Conservation (phyloP, 495 filamentous ascomycete species). For the Neurospora tetrasperma region DNA sequence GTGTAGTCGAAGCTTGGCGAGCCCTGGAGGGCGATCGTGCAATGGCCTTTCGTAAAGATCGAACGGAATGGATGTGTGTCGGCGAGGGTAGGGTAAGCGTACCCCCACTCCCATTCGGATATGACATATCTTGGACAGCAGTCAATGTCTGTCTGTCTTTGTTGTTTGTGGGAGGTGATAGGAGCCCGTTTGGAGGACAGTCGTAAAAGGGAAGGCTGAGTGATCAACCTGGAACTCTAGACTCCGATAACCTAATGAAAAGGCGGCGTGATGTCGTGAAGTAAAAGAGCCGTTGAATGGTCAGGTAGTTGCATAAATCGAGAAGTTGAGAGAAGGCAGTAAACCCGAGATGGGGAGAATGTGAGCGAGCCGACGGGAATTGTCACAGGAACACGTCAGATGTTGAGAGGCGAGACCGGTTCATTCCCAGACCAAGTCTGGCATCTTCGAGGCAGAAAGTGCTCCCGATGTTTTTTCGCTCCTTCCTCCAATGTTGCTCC, state of each 20-base stretch:
- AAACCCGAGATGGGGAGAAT: neutral
- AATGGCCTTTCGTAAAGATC: constrained; percentile 70
- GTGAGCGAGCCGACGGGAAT: neutral
- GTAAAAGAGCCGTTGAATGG: neutral
- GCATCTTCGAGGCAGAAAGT: neutral
- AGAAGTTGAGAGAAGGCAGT: neutral
- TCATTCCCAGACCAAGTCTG: neutral
- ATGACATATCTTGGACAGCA: constrained; percentile 20
- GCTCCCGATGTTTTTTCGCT: neutral
- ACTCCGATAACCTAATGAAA: neutral
- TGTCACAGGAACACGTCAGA: neutral
- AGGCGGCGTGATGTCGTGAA: neutral
- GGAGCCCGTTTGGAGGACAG: neutral
- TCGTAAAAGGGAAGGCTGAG: neutral
- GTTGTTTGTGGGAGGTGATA: neutral
- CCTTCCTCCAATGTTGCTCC: neutral
- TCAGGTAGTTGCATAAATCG: neutral
- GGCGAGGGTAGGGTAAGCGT: constrained; percentile 77
- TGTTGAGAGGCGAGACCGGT: neutral
- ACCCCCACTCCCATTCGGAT: constrained; percentile 51
- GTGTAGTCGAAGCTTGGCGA: neutral
- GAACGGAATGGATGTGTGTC: constrained; percentile 66
- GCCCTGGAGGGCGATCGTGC: constrained; percentile 76
- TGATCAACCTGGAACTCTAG: neutral
- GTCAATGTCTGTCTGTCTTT: constrained; percentile 1